Conservation (phyloP, 495 filamentous ascomycete genomes). For the Annulohypoxylon moriforme region DNA sequence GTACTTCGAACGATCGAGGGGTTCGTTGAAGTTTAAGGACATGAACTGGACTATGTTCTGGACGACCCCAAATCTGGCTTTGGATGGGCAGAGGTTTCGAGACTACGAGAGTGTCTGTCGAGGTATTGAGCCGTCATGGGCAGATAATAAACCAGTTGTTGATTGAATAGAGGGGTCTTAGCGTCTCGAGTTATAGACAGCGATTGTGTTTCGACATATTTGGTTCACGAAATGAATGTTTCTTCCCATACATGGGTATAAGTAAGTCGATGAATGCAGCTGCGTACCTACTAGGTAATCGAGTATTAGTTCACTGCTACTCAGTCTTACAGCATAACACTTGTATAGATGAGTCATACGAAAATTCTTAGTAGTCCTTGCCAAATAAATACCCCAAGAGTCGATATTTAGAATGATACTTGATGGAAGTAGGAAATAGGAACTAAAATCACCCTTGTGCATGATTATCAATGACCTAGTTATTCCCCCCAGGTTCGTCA, state of each 20-base stretch:
- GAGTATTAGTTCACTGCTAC: not conserved
- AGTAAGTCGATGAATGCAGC: not conserved
- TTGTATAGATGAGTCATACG: not conserved
- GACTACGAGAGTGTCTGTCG: conserved; percentile 89
- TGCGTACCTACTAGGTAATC: not conserved
- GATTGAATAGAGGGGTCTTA: conserved; percentile 56
- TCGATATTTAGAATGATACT: not conserved
- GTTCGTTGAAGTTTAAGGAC: conserved; percentile 80
- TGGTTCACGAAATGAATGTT: not conserved
- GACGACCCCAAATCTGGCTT: conserved; percentile 75
- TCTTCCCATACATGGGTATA: not conserved
- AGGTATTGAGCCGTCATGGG: conserved; percentile 84
- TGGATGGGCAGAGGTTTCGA: conserved; percentile 66
- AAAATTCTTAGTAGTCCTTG: too few relatives aligned
- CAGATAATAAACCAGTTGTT: conserved; percentile 71
- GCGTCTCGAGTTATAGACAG: not conserved
- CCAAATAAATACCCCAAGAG: not conserved
- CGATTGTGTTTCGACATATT: not conserved
- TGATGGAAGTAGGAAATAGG: not conserved
- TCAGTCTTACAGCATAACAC: too few relatives aligned
- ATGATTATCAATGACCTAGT: not conserved
- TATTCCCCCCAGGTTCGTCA: not conserved
- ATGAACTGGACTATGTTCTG: conserved; percentile 98
- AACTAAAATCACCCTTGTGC: not conserved
- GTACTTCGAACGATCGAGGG: conserved; percentile 92